A percentile compares a stretch with the other conserved stretches of the same genome.
Conservation (phyloP, 305 asterid genomes). For the Solanum hybrid region DNA sequence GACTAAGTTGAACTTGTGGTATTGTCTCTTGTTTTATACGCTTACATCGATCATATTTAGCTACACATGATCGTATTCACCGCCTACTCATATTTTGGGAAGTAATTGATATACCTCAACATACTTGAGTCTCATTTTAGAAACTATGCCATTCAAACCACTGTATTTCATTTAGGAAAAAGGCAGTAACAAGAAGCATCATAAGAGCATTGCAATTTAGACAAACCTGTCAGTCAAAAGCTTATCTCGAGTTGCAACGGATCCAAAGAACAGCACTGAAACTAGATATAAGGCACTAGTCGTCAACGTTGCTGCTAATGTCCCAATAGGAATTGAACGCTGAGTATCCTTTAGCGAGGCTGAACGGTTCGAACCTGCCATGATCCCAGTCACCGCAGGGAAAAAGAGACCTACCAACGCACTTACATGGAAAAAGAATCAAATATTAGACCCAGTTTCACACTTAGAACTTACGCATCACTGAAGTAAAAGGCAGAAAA, state of each 20-base stretch:
- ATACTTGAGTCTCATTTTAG: background rate
- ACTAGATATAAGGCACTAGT: constrained; percentile 66
- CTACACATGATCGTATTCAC: background rate
- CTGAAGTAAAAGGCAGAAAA: background rate
- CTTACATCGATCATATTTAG: background rate
- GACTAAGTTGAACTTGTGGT: background rate
- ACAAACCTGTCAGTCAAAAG: constrained; percentile 92
- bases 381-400: constrained; percentile 99
- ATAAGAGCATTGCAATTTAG: background rate
- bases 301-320: constrained; percentile 81
- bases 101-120: background rate
- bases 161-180: background rate
- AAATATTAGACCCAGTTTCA: constrained; percentile 1
- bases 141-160: background rate
- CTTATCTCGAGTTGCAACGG: constrained; percentile 88
- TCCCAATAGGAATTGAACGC: constrained; percentile 92
- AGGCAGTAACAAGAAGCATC: background rate
- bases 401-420: constrained; percentile 98
- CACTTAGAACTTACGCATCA: background rate
- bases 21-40: background rate
- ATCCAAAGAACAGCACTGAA: constrained; percentile 83
- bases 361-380: constrained; percentile 99
- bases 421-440: constrained; percentile 30
- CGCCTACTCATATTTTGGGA: background rate
- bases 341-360: constrained; percentile 98